These are phyloP conservation scores for Chytriomyces sp. DNA, from an alignment of 192 early-diverging fungal genomes.

Conservation along the genomic window DNA sequence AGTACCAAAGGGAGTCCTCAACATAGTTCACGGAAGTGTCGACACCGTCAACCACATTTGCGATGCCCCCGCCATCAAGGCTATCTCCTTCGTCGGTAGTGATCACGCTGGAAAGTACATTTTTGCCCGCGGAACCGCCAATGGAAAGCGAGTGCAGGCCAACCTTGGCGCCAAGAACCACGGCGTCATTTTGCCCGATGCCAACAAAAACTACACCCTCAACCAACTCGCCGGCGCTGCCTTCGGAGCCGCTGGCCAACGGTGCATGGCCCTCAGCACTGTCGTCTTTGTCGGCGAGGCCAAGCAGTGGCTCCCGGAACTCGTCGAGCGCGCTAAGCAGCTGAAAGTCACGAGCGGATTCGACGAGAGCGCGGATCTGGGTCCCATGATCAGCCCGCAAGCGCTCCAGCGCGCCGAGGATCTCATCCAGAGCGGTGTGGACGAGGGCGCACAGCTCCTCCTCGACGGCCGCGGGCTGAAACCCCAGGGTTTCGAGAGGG, in stretches of 20 bases:
- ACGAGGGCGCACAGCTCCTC: conserved; percentile 82
- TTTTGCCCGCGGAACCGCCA: conserved; percentile 77
- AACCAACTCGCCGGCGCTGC: conserved; percentile 91
- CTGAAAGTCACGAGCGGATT: conserved; percentile 86
- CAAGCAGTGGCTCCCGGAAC: conserved; percentile 81
- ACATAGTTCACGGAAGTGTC: conserved; percentile 81
- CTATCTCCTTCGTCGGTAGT: conserved; percentile 93
- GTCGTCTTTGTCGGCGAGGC: conserved; percentile 87
- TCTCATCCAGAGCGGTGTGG: conserved; percentile 78
- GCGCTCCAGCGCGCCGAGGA: conserved; percentile 73
- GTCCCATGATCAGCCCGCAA: conserved; percentile 81
- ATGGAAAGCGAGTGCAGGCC: conserved; percentile 96
- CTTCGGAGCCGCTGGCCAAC: conserved; percentile 96
- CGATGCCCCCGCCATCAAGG: conserved; percentile 79
- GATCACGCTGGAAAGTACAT: conserved; percentile 90
- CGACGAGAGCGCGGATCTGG: conserved; percentile 83
- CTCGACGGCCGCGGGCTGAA: conserved; percentile 86
- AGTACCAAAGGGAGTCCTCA: conserved; percentile 87
- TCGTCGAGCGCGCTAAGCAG: conserved; percentile 80
- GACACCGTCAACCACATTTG: conserved; percentile 92
- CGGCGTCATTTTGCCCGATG: conserved; percentile 90
- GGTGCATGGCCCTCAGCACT: conserved; percentile 97
- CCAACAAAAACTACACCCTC: conserved; percentile 93
- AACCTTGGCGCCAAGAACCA: conserved; percentile 99
- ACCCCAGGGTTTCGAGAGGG: conserved; percentile 74